These are phyloP conservation scores for Monosporascus sp. DNA, from an alignment of 2,329 filamentous ascomycete genomes.

Conservation along the genomic window DNA sequence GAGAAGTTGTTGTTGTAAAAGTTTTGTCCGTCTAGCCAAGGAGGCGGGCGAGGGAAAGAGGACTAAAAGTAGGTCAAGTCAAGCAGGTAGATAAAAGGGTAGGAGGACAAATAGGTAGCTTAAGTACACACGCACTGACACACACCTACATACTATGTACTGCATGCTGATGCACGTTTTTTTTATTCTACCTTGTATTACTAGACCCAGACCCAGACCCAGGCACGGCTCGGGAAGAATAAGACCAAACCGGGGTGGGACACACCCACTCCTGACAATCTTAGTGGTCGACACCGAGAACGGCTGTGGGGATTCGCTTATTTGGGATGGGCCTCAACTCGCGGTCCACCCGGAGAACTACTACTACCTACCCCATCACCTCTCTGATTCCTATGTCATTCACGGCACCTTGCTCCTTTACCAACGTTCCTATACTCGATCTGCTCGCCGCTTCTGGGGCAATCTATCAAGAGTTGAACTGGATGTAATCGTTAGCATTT, in stretches of 20 bases:
- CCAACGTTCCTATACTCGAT: slow-evolving; percentile 63
- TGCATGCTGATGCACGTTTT: not conserved
- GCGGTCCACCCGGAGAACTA: slow-evolving; percentile 24
- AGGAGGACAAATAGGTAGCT: slow-evolving; percentile 12
- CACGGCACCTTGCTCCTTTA: slow-evolving; percentile 24
- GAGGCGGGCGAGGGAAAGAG: slow-evolving; percentile 3
- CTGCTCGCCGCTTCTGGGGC: slow-evolving; percentile 41
- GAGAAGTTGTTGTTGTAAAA: slow-evolving; percentile 18
- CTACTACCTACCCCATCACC: slow-evolving; percentile 28
- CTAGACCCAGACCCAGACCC: not conserved
- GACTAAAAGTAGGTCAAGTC: slow-evolving; percentile 17
- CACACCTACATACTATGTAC: not conserved
- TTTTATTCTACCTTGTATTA: not conserved
- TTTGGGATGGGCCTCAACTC: slow-evolving; percentile 26
- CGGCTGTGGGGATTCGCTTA: slow-evolving; percentile 22
- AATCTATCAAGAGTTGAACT: slow-evolving; percentile 34
- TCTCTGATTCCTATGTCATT: slow-evolving; percentile 13
- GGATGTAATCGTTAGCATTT: slow-evolving; percentile 13
- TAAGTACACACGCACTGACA: not conserved
- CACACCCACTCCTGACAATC: slow-evolving; percentile 14
- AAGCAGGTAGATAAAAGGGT: slow-evolving; percentile 6
- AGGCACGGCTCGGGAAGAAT: slow-evolving; percentile 8
- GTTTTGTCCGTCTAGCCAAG: slow-evolving; percentile 8
- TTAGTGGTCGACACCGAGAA: slow-evolving; percentile 19
- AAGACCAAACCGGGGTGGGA: slow-evolving; percentile 7